Evolutionary conservation across 345 rosid genomes (phyloP), one percentile per base, ranked within the genome.

Genomic region (Eucalyptus curtisii): DNA sequence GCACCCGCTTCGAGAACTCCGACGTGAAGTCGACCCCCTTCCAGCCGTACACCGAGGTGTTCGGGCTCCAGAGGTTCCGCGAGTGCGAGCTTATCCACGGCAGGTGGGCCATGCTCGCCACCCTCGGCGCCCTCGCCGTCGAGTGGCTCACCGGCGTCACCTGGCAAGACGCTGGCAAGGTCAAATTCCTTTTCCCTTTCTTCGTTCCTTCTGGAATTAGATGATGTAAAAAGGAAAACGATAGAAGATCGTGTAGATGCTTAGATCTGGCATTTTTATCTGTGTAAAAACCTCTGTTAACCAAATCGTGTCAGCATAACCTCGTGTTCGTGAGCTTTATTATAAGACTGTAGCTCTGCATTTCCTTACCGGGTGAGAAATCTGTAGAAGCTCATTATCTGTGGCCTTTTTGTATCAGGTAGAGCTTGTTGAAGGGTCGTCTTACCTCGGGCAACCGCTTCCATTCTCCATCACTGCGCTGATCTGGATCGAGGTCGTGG

Each of bases 101-200:
- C 47, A 87, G 97, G 61, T 95, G 97, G 97, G 97, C 97, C 86
- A 95, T 95, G 98, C 88, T 95, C 90, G 98, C 98, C 55, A 94
- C 96, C 86, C 96, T 95, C 20, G 98, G 96, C 71, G 96, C 96
- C 25, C 93, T 95, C 30, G 4, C 95, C 48, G 96, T 95, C 27
- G 98, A 95, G 92, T 91, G 95, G 95, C 96, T 95, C 88, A 95
- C 97, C 37, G 97, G 97, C 15, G 89, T 95, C 86, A 94, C 96
- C 64, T 95, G 96, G 97, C 97, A 95, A 93, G 97, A 95, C 49
- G 97, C 97, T 45, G 96, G 96, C 90, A 95, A 95, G 95, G 97
- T 95, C 86, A 24, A 53, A 86, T 44, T 33, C 45, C 17, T 59
- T 52, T 12, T 13, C 59, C 47, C 30, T 44, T 53, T 49, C 40